Conservation (phyloP, 2,329 filamentous ascomycete genomes). For the Fusarium oligoseptatum region DNA sequence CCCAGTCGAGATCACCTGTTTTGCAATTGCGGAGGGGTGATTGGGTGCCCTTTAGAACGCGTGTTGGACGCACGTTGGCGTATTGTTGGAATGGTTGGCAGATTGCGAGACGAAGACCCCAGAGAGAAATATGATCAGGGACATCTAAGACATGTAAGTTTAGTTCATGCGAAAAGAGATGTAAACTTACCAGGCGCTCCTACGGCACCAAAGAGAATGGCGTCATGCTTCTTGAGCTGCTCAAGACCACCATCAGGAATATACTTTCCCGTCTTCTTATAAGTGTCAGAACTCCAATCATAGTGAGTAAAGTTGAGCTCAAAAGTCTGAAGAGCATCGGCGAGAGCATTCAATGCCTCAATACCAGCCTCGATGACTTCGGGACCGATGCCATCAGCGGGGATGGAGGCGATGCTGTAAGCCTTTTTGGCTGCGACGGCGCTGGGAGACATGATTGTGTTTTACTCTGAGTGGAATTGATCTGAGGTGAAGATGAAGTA, state of each 20-base stretch:
- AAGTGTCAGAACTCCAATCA: slow-evolving; percentile 76
- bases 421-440: slow-evolving; percentile 45
- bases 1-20: slow-evolving; percentile 72
- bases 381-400: slow-evolving; percentile 73
- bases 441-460: slow-evolving; percentile 42
- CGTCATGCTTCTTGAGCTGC: slow-evolving; percentile 60
- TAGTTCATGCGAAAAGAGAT: background rate
- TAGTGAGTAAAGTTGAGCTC: slow-evolving; percentile 72
- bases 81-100: slow-evolving; percentile 75
- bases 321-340: slow-evolving; percentile 67
- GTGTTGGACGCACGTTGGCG: slow-evolving; percentile 74
- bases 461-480: background rate
- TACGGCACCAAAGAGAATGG: slow-evolving; percentile 75
- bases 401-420: slow-evolving; percentile 70
- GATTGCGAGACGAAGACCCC: slow-evolving; percentile 74
- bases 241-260: slow-evolving; percentile 54
- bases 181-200: slow-evolving; percentile 63
- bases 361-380: slow-evolving; percentile 74
- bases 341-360: slow-evolving; percentile 69
- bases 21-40: slow-evolving; percentile 67
- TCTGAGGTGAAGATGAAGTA: slow-evolving; percentile 6
- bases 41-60: slow-evolving; percentile 70
- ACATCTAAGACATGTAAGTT: slow-evolving; percentile 57
- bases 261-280: slow-evolving; percentile 73
- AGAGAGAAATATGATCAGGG: slow-evolving; percentile 75